A percentile compares a stretch with the other conserved stretches of the same genome.
Conservation (phyloP, 2,329 filamentous ascomycete species). For the Trichoderma pleuroti region DNA sequence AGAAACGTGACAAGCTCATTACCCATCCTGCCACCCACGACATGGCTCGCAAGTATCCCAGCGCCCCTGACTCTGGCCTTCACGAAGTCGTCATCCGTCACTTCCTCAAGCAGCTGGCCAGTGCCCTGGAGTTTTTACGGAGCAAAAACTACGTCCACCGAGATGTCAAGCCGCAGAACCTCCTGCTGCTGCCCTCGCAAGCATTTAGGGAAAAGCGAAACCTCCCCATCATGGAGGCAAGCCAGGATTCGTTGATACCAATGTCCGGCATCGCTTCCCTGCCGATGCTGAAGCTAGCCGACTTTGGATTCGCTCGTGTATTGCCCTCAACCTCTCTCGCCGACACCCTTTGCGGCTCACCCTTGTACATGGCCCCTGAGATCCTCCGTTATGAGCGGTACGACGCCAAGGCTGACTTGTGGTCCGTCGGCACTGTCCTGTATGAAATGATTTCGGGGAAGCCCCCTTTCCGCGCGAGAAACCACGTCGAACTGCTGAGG, state of each 20-base stretch:
- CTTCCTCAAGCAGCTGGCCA: constrained; percentile 91
- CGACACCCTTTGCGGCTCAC: constrained; percentile 93
- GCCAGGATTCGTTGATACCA: constrained; percentile 76
- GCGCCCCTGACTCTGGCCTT: constrained; percentile 75
- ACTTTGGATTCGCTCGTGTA: constrained; percentile 96
- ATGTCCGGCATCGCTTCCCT: constrained; percentile 76
- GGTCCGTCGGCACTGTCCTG: constrained; percentile 93
- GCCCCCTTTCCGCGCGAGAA: constrained; percentile 86
- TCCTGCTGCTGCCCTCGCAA: constrained; percentile 79
- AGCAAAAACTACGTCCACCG: constrained; percentile 87
- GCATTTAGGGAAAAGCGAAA: constrained; percentile 58
- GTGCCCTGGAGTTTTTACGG: constrained; percentile 84
- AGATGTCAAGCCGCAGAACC: constrained; percentile 95
- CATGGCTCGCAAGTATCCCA: constrained; percentile 92
- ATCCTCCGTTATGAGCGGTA: constrained; percentile 97
- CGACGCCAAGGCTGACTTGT: constrained; percentile 92
- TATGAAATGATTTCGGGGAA: constrained; percentile 93
- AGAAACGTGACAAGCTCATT: constrained; percentile 78
- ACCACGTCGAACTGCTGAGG: constrained; percentile 89
- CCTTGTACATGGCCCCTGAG: constrained; percentile 97
- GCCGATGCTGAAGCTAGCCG: constrained; percentile 95
- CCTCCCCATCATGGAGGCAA: constrained; percentile 67
- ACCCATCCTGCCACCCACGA: constrained; percentile 79
- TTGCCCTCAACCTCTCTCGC: constrained; percentile 87
- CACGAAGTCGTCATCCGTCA: constrained; percentile 96